Conservation (phyloP, 768 basidiomycete genomes). For the Coprinopsis strossmayeri region DNA sequence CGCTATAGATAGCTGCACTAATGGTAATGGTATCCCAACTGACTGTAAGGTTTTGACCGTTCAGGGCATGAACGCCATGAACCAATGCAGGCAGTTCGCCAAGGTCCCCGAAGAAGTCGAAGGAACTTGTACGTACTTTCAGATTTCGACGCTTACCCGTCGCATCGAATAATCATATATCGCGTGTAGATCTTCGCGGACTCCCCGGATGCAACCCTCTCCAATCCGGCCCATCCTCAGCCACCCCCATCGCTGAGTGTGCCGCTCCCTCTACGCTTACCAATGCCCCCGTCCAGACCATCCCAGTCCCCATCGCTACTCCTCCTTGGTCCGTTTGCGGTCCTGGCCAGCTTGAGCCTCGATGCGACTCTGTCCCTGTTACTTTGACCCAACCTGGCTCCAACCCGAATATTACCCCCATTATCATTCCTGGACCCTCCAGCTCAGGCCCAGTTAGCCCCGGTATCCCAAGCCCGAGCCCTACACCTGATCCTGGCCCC, state of each 20-base stretch:
- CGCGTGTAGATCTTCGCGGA: conserved; percentile 9
- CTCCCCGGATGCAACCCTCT: conserved; percentile 20
- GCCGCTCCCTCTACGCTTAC: conserved; percentile 14
- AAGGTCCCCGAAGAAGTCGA: conserved; percentile 14
- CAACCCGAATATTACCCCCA: conserved; percentile 9
- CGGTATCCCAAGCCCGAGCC: not conserved
- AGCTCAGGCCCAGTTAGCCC: not conserved
- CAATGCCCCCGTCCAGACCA: conserved; percentile 8
- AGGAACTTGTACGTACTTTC: conserved; percentile 14
- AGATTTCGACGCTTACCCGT: not conserved
- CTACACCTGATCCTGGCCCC: not conserved
- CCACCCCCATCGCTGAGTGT: conserved; percentile 11
- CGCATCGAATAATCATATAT: not conserved
- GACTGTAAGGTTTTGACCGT: conserved; percentile 16
- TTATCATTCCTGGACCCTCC: not conserved
- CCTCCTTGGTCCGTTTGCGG: conserved; percentile 10
- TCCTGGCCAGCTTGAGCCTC: conserved; percentile 3
- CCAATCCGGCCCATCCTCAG: conserved; percentile 14
- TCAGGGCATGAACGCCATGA: conserved; percentile 17
- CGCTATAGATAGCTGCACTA: conserved; percentile 18
- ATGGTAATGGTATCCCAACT: conserved; percentile 13
- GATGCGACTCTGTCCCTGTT: conserved; percentile 9
- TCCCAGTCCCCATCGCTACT: conserved; percentile 6
- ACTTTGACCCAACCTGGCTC: conserved; percentile 9
- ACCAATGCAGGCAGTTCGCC: conserved; percentile 14